A percentile compares a stretch with the other conserved stretches of the same genome.
Evolutionary conservation across 2,329 filamentous ascomycete genomes (phyloP).

Genomic region (Leptosphaerulina australis): DNA sequence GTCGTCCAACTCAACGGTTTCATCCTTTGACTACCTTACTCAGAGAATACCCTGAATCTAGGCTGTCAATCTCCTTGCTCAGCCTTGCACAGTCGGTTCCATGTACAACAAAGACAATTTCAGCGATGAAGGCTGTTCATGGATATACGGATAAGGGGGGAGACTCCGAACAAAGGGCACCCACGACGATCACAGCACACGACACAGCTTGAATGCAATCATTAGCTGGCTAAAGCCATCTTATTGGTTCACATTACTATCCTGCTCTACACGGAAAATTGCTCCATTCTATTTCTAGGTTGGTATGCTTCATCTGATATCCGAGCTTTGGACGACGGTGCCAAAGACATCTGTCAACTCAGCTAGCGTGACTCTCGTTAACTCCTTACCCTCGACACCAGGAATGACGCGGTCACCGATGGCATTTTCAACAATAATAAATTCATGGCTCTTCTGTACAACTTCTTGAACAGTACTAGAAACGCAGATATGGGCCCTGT

Average conservation of each 20-base stretch:
- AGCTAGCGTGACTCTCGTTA: conserved; percentile 57
- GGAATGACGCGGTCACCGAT: conserved; percentile 72
- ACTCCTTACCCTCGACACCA: conserved; percentile 61
- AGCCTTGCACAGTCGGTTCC: too few relatives aligned
- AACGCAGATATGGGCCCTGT: conserved; percentile 71
- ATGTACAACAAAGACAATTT: too few relatives aligned
- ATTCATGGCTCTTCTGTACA: conserved; percentile 66
- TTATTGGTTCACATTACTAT: neutral
- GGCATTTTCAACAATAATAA: conserved; percentile 65
- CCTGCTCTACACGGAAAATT: neutral
- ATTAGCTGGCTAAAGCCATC: neutral
- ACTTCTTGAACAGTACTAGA: conserved; percentile 67
- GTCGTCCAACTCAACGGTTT: too few relatives aligned
- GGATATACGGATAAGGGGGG: too few relatives aligned
- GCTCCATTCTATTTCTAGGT: neutral
- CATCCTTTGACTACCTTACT: too few relatives aligned
- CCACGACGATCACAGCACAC: too few relatives aligned
- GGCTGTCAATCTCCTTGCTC: too few relatives aligned
- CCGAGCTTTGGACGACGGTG: conserved; percentile 61
- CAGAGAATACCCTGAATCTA: too few relatives aligned
- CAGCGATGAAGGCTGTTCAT: too few relatives aligned
- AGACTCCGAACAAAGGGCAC: too few relatives aligned
- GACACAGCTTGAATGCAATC: too few relatives aligned
- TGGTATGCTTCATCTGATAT: conserved; percentile 48
- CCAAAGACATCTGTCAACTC: conserved; percentile 70